These are phyloP conservation scores for Solanum ossicruentum DNA, from an alignment of 257 asterid genomes.

Conservation along the genomic window DNA sequence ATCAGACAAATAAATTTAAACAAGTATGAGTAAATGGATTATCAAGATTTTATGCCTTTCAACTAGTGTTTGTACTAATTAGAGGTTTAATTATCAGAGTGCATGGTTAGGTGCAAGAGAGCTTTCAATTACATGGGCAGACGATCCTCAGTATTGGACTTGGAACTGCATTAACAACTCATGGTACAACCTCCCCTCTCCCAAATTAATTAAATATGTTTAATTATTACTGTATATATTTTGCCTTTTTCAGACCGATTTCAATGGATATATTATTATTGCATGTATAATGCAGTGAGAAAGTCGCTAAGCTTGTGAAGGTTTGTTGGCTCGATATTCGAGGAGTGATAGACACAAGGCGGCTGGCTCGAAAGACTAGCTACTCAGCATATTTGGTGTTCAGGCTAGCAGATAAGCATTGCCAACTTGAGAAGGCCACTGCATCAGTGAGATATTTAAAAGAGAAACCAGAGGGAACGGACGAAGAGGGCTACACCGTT, in stretches of 20 bases:
- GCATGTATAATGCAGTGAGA: too few relatives aligned
- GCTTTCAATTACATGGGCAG: neutral
- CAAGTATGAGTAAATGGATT: neutral
- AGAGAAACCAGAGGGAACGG: neutral
- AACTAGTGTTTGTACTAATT: neutral
- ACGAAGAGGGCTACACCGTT: neutral
- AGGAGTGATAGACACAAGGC: neutral
- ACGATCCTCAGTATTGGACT: neutral
- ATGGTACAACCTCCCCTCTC: neutral
- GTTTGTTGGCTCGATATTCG: neutral
- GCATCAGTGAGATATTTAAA: neutral
- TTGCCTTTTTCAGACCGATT: too few relatives aligned
- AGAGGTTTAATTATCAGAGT: neutral
- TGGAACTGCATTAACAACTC: neutral
- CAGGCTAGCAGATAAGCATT: neutral
- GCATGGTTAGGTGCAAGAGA: neutral
- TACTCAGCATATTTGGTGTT: neutral
- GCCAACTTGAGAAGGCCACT: neutral
- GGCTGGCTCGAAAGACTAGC: neutral
- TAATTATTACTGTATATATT: too few relatives aligned
- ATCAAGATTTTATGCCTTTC: neutral
- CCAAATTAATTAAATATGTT: rapidly evolving
- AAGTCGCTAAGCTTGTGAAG: neutral
- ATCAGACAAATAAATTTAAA: neutral
- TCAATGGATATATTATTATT: too few relatives aligned